phyloP scores from a whole-genome alignment of 2,329 filamentous ascomycete species.

The Gnomoniopsis smithogilvyi region DNA sequence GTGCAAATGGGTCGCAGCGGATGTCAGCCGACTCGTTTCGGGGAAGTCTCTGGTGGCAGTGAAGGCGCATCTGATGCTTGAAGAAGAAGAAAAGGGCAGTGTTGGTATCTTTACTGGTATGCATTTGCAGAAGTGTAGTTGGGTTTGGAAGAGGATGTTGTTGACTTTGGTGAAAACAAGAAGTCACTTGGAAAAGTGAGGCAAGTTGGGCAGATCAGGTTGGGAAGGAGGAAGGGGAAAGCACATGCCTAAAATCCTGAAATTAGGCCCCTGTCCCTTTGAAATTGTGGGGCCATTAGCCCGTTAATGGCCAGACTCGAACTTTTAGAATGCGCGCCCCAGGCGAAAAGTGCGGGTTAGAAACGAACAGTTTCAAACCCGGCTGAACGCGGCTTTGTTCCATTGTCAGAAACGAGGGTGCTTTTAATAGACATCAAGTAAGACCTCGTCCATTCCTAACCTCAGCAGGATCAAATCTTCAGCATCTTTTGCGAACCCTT shows the following conservation, averaged over 20 bases:
- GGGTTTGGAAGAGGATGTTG: constrained; percentile 14
- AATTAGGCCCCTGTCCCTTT: neutral
- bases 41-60: constrained; percentile 46
- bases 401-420: too few relatives aligned
- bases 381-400: neutral
- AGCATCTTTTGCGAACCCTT: too few relatives aligned
- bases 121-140: constrained; percentile 44
- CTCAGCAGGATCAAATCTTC: too few relatives aligned
- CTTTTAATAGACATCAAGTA: too few relatives aligned
- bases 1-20: constrained; percentile 57
- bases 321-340: too few relatives aligned
- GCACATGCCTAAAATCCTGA: constrained; percentile 4
- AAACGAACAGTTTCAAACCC: neutral
- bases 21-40: constrained; percentile 47
- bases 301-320: too few relatives aligned
- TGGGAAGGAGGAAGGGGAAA: constrained; percentile 2
- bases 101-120: constrained; percentile 45
- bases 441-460: too few relatives aligned
- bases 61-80: constrained; percentile 56
- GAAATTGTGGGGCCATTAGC: neutral
- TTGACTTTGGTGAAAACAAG: constrained; percentile 6
- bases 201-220: neutral
- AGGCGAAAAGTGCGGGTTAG: too few relatives aligned
- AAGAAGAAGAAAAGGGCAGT: constrained; percentile 44
- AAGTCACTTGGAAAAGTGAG: constrained; percentile 14